phyloP scores from a whole-genome alignment of 2,329 filamentous ascomycete species.

The Thermothelomyces thermophilus region DNA sequence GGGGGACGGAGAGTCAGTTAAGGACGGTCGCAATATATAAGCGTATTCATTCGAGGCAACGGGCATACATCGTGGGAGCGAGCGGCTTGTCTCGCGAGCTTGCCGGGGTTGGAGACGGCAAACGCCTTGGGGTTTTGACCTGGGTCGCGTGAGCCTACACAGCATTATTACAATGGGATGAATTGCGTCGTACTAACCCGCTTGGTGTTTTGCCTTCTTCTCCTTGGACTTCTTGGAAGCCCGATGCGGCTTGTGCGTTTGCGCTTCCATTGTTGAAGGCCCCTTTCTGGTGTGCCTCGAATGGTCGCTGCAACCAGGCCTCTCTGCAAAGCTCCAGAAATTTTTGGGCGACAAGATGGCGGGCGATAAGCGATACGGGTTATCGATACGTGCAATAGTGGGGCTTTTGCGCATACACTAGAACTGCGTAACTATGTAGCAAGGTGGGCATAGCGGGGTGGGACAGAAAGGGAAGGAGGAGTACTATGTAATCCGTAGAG shows the following conservation, averaged over 20 bases:
- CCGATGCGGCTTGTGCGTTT: conserved; percentile 78
- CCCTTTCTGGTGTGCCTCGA: conserved; percentile 3
- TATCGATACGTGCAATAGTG: conserved; percentile 19
- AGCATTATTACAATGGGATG: not conserved
- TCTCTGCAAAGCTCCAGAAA: conserved; percentile 22
- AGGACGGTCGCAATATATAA: too few species aligned
- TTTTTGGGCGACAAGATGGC: conserved; percentile 21
- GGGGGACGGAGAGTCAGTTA: conserved; percentile 4
- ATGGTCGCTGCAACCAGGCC: conserved; percentile 8
- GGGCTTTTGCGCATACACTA: too few species aligned
- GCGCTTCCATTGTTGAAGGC: conserved; percentile 62
- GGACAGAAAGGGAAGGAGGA: not conserved
- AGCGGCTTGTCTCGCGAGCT: conserved; percentile 66
- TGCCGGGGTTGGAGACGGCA: conserved; percentile 74
- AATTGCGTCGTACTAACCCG: conserved; percentile 36
- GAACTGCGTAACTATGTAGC: too few species aligned
- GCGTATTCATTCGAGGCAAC: not conserved
- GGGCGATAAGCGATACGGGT: conserved; percentile 12
- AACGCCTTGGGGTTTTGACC: conserved; percentile 87
- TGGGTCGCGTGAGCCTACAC: conserved; percentile 30
- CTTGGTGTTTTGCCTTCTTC: conserved; percentile 68
- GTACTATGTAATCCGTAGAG: too few species aligned
- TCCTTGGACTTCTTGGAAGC: conserved; percentile 83
- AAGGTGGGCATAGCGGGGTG: conserved; percentile 2
- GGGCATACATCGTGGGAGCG: conserved; percentile 62